Percentiles rank a stretch among this genome's conserved stretches.
Evolutionary conservation across 257 asterid species (phyloP).

Genomic region (Forsythia suspensa): DNA sequence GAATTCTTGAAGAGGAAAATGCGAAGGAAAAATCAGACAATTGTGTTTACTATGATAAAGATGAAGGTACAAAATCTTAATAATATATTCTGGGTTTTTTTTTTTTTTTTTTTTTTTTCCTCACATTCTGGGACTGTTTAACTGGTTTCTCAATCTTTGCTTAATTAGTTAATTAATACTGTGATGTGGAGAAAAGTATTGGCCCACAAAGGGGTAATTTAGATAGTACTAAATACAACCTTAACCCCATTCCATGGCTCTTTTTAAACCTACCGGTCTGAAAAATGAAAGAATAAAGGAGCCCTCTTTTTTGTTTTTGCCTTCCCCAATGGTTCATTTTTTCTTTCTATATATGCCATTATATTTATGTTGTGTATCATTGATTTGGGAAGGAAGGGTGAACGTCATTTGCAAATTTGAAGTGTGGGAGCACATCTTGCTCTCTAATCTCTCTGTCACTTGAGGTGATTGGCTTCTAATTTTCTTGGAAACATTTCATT

Average conservation of each 20-base stretch:
- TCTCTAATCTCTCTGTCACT: slow-evolving; percentile 12
- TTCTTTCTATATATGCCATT: not conserved
- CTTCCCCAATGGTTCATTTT: slow-evolving; percentile 5
- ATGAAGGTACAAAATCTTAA: slow-evolving; percentile 44
- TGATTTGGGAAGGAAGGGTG: slow-evolving; percentile 14
- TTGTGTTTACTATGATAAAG: slow-evolving; percentile 58
- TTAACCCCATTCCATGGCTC: slow-evolving; percentile 35
- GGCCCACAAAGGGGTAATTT: not conserved
- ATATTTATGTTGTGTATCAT: slow-evolving; percentile 12
- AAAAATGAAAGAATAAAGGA: slow-evolving; percentile 21
- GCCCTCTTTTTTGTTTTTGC: slow-evolving; percentile 18
- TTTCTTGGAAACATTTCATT: slow-evolving; percentile 6
- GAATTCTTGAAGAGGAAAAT: slow-evolving; percentile 32
- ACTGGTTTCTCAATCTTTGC: slow-evolving; percentile 2
- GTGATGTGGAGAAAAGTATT: slow-evolving; percentile 12
- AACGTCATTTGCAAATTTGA: slow-evolving; percentile 17
- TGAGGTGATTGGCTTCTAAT: slow-evolving; percentile 9
- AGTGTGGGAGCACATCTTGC: slow-evolving; percentile 20
- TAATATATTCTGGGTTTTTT: slow-evolving; percentile 12
- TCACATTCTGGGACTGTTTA: slow-evolving; percentile 1
- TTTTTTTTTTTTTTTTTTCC: not conserved
- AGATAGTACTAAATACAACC: not conserved
- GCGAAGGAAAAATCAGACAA: slow-evolving; percentile 28
- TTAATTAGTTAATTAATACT: slow-evolving; percentile 7
- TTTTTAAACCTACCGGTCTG: slow-evolving; percentile 46